phyloP scores from a whole-genome alignment of 257 asterid species.

The Forsythia suspensa region DNA sequence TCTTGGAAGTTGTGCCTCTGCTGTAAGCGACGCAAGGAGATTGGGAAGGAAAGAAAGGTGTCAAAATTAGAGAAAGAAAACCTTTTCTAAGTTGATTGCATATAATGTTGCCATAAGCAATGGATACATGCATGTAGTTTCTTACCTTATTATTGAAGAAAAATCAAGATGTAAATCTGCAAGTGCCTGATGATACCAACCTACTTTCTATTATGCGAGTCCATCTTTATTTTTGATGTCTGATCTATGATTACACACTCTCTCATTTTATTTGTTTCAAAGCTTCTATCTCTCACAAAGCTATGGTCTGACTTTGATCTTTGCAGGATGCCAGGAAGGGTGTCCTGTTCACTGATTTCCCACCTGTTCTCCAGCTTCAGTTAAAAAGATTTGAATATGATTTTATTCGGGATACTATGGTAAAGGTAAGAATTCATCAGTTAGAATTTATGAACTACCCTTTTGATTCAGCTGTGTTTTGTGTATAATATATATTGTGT shows the following conservation, averaged over 20 bases:
- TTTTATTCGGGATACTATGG: slow-evolving; percentile 76
- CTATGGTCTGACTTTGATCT: not conserved
- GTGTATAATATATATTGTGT: not conserved
- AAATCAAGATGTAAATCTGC: not conserved
- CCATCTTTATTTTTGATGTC: slow-evolving; percentile 10
- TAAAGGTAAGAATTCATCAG: slow-evolving; percentile 53
- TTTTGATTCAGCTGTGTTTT: not conserved
- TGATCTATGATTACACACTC: slow-evolving; percentile 19
- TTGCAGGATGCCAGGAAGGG: slow-evolving; percentile 89
- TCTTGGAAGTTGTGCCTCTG: slow-evolving; percentile 14
- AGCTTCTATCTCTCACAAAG: not conserved
- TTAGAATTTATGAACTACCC: slow-evolving; percentile 2
- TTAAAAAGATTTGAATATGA: slow-evolving; percentile 79
- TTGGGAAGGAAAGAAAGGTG: not conserved
- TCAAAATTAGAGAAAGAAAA: not conserved
- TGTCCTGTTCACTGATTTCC: slow-evolving; percentile 77
- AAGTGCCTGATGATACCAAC: slow-evolving; percentile 4
- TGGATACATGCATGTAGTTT: not conserved
- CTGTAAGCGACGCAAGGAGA: not conserved
- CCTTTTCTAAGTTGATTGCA: not conserved
- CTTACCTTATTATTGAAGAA: not conserved
- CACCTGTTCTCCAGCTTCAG: slow-evolving; percentile 87
- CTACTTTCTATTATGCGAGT: slow-evolving; percentile 6
- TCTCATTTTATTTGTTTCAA: not conserved
- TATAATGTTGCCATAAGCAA: slow-evolving; percentile 9